Evolutionary conservation across 1,284 basidiomycete genomes (phyloP), one percentile per base, ranked within the genome.

Genomic region (Pterulicium gracile): DNA sequence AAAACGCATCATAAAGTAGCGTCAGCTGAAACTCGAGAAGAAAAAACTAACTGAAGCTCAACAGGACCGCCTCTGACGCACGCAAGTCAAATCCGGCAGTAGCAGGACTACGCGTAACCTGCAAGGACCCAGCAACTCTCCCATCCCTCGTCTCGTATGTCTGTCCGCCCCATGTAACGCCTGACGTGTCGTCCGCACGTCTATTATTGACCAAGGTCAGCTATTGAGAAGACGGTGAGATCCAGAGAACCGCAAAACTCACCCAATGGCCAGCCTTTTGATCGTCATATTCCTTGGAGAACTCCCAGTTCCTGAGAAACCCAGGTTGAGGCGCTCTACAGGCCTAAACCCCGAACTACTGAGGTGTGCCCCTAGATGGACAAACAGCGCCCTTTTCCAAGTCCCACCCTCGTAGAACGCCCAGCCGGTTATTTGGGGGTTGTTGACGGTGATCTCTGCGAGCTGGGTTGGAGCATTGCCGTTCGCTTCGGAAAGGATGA

Each of bases 131-230:
- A 7, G 54, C 58, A 13, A 75, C 68, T 39, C 58, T 64, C 0
- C 67, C 78, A 50, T 77, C 63, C 24, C 53, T 43, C 0, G 77
- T 82, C 57, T 82, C 81, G 49, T 75, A 83, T 2, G 70, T 75
- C 58, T 79, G 77, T 2, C 79, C 79, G 43, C 70, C 80, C 78
- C 78, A 81, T 0, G 67, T 77, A 46, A 82, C 46, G 24, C 74
- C 74, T 35, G 63, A 61, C 1, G 65, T 67, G 50, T 76, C 77
- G 52, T 81, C 75, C 14, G 78, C 76, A 52, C 74, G 68, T 23
- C 76, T n/a, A n/a, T n/a, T n/a, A n/a, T n/a, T n/a, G n/a, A n/a
- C n/a, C n/a, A n/a, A n/a, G n/a, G n/a, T n/a, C n/a, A n/a, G n/a
- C n/a, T n/a, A n/a, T n/a, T n/a, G n/a, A n/a, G n/a, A n/a, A n/a